Evolutionary conservation across 208 protist species (phyloP), one percentile per base, ranked within the genome.

Genomic region (Wallacemonas rigidus): DNA sequence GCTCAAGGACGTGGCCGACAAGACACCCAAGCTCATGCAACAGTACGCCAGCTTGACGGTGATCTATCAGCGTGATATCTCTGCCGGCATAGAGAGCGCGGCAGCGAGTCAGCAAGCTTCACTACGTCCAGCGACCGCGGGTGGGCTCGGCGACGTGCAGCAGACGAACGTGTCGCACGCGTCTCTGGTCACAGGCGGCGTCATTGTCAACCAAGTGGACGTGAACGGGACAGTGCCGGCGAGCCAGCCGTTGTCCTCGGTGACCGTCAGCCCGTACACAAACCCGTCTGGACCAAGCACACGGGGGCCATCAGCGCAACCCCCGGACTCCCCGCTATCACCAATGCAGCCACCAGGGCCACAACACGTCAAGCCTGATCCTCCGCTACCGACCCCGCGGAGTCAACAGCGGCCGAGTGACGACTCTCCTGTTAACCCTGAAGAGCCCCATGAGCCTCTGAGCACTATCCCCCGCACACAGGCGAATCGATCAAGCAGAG

Each of bases 1-100:
- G 41, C 4, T 48, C 48, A 63, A 76, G 64, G 38, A 62, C 17
- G 39, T 77, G 9, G 67, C 79, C 62, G 58, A 15, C 0, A 45
- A 17, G 44, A 17, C 64, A 17, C 75, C 51, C 15, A 39, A 44
- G 51, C 68, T 76, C 8, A 84, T 78, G 36, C 75, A 76, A 41
- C 41, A 72, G 45, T 84, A 81, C 56, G 47, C 80, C 5, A 57
- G 75, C 43, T 40, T n/a, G 45, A 69, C 75, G 50, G 60, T 80
- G 41, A 67, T 40, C 68, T 75, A 77, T 56, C 72, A 71, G 60
- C 71, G 68, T 1, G 63, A 71, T 39, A 68, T 81, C 35, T 36
- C 68, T 2, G 12, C 48, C 40, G 62, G 47, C 53, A 62, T 81
- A 12, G 76, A 62, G n/a, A 48, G 54, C 44, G 41, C 61, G 8